Base-by-base conservation (phyloP, 1,284 basidiomycete species). In the Rhodofomes roseus region DNA sequence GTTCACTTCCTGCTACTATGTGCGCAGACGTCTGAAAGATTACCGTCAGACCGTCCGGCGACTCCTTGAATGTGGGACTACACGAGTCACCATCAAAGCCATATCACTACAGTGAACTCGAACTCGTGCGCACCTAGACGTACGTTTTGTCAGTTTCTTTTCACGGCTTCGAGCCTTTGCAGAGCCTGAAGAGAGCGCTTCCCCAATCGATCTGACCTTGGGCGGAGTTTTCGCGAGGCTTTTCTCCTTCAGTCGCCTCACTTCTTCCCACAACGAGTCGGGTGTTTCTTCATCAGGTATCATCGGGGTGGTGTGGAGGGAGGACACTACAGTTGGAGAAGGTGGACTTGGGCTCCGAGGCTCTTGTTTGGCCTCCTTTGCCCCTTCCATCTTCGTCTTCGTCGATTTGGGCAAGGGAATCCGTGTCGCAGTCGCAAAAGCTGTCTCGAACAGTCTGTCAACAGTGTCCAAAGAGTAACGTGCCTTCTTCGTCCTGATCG, bases 31-130 rank as follows among this genome's bases (percentile, higher is more conserved):
- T 76, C 27, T 39, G 74, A 73, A 55, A 70, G 74, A 63, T 65
- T 11, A 87, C 83, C 50, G 79, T 82, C 67, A 79, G 79, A 54
- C 87, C 86, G 64, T 88, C 87, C 58, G 77, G 76, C 25, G 87
- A 86, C 74, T 88, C 85, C 63, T 80, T 83, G 68, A 88, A 84
- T 64, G 79, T 81, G 60, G 84, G 83, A 65, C 87, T 87, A 65
- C 61, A 66, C 64, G 60, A 60, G 57, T 60, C 57, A 43, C n/a
- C 22, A 54, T 54, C 57, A 40, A 50, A 46, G 4, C 25, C 22
- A 44, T 22, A 14, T 48, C 27, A 18, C 25, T 23, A 16, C n/a
- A 48, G 11, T 16, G 29, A n/a, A 46, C 23, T 2, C 4, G 29
- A 51, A 29, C n/a, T 5, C 20, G 31, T 5, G 74, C 80, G 63